phyloP scores from a whole-genome alignment of 2,329 filamentous ascomycete species.

The Curvularia lunata region DNA sequence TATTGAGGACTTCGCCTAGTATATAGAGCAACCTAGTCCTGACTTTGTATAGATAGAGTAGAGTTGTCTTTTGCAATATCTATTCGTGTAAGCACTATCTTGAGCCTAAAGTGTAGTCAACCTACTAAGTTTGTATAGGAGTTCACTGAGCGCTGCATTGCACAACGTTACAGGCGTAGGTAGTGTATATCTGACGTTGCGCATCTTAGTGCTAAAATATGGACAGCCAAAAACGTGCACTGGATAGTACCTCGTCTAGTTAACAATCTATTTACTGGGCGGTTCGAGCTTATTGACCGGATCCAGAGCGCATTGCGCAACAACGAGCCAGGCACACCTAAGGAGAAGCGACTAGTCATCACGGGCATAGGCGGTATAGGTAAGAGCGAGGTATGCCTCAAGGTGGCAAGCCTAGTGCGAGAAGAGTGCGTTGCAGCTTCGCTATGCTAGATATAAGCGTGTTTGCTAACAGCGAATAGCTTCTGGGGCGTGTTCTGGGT shows the following conservation, averaged over 20 bases:
- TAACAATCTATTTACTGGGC: neutral
- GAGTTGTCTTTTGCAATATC: neutral
- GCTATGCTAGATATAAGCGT: neutral
- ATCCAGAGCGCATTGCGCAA: neutral
- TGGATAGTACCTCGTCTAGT: neutral
- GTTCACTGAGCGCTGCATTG: neutral
- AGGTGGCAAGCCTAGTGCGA: constrained; percentile 31
- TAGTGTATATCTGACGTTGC: neutral
- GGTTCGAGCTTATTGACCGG: neutral
- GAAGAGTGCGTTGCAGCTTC: constrained; percentile 23
- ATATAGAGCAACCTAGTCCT: neutral
- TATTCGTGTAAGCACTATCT: neutral
- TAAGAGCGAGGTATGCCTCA: constrained; percentile 45
- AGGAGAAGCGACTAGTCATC: constrained; percentile 25
- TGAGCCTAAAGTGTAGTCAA: neutral
- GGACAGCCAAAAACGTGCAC: neutral
- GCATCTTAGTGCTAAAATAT: neutral
- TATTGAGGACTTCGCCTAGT: neutral
- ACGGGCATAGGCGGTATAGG: constrained; percentile 36
- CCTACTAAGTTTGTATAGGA: neutral
- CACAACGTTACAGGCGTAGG: neutral
- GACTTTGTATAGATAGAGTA: neutral
- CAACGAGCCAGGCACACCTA: neutral
- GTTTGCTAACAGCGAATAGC: constrained; percentile 23
- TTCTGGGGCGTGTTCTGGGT: constrained; percentile 46